phyloP scores from a whole-genome alignment of 2,329 filamentous ascomycete genomes.

The Zalaria obscura region DNA sequence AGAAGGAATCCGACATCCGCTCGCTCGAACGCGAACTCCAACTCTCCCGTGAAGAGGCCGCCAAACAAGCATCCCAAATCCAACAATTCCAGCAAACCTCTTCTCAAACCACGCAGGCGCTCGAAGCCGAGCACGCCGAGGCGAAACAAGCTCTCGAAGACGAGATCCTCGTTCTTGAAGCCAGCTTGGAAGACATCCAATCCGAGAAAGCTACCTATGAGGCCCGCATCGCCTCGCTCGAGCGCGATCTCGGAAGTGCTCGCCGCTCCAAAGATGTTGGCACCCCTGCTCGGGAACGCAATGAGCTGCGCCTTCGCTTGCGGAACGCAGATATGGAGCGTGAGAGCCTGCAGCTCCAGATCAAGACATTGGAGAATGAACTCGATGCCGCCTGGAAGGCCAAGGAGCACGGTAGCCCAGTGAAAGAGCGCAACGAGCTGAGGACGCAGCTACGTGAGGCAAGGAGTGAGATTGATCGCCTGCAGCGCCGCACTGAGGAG shows the following conservation, averaged over 20 bases:
- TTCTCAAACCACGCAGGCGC: constrained; percentile 19
- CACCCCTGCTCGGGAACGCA: constrained; percentile 20
- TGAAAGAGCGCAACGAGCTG: constrained; percentile 19
- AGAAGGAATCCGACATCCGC: constrained; percentile 4
- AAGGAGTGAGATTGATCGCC: constrained; percentile 18
- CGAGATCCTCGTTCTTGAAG: constrained; percentile 34
- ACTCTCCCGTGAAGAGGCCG: not conserved
- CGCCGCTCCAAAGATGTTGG: constrained; percentile 22
- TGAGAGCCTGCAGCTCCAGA: constrained; percentile 17
- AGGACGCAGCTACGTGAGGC: constrained; percentile 19
- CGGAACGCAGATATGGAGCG: constrained; percentile 16
- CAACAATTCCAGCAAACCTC: not conserved
- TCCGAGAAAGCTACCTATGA: constrained; percentile 44
- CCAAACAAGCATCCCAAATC: not conserved
- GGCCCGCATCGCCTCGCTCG: constrained; percentile 34
- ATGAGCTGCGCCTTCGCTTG: constrained; percentile 17
- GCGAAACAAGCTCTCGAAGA: constrained; percentile 39
- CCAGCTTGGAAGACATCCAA: constrained; percentile 25
- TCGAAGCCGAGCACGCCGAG: constrained; percentile 21
- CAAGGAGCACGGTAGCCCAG: constrained; percentile 14
- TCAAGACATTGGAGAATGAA: constrained; percentile 21
- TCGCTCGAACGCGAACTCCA: constrained; percentile 1
- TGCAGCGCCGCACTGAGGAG: constrained; percentile 41
- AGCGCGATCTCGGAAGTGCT: constrained; percentile 18
- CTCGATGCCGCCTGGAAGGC: constrained; percentile 15